Conservation (phyloP, 306 rosid species). For the Cucurbita argyrosperma region DNA sequence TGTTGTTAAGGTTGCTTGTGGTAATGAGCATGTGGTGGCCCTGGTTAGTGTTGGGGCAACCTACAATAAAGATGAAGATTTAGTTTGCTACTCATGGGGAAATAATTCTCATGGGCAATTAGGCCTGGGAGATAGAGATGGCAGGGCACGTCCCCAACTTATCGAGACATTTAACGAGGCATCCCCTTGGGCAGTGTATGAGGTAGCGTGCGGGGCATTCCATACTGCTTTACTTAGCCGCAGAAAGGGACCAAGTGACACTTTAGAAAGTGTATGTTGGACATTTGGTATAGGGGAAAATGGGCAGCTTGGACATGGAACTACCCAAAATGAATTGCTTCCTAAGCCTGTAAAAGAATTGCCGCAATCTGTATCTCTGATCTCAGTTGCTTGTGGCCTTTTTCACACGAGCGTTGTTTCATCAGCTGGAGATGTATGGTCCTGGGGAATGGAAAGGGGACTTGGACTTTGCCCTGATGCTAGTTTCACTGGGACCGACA, state of each 20-base stretch:
- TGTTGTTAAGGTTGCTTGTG: conserved; percentile 85
- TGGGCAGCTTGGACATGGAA: conserved; percentile 93
- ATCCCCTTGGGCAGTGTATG: conserved; percentile 40
- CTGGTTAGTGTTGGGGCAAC: conserved; percentile 47
- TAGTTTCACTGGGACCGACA: conserved; percentile 29
- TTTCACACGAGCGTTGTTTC: conserved; percentile 84
- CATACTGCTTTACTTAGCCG: conserved; percentile 84
- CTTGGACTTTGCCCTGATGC: conserved; percentile 91
- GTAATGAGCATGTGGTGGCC: conserved; percentile 69
- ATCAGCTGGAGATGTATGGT: conserved; percentile 73
- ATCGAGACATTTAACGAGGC: conserved; percentile 34
- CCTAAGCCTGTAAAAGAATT: conserved; percentile 53
- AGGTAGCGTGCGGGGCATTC: conserved; percentile 74
- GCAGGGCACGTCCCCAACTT: conserved; percentile 42
- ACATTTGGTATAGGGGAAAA: conserved; percentile 83
- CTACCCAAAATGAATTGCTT: conserved; percentile 31
- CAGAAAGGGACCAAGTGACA: conserved; percentile 28
- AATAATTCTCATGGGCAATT: conserved; percentile 62
- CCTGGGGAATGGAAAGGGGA: conserved; percentile 97
- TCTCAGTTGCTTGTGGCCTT: conserved; percentile 63
- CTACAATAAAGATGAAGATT: conserved; percentile 29
- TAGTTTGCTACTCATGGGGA: conserved; percentile 86
- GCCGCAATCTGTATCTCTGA: conserved; percentile 32
- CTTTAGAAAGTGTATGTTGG: conserved; percentile 54
- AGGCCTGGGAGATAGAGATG: conserved; percentile 68